Percentiles rank a stretch among this genome's conserved stretches.
phyloP scores from a whole-genome alignment of 129 eudicot genomes.

The Silybum marianum region DNA sequence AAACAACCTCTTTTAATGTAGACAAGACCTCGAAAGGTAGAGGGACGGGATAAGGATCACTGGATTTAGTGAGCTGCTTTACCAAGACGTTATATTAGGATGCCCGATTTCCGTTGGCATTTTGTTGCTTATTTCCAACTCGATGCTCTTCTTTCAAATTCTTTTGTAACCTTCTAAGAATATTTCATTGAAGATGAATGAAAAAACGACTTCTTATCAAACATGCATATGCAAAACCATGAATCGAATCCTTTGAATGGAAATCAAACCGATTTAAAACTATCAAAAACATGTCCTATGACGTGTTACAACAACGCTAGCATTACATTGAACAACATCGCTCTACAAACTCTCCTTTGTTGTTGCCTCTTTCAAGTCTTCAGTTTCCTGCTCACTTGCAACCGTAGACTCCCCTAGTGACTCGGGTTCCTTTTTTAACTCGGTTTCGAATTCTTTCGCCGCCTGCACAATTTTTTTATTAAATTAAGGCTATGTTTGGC shows the following conservation, averaged over 20 bases:
- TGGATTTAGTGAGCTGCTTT: too few relatives aligned
- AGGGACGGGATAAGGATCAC: too few relatives aligned
- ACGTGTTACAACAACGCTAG: constrained; percentile 24
- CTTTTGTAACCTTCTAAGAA: background rate
- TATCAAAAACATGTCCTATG: constrained; percentile 16
- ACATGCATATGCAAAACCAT: constrained; percentile 16
- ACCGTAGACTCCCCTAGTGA: constrained; percentile 39
- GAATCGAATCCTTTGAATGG: background rate
- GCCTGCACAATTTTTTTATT: constrained; percentile 45
- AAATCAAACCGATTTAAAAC: constrained; percentile 7
- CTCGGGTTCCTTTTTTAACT: constrained; percentile 71
- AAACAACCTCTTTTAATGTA: too few relatives aligned
- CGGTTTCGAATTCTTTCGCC: constrained; percentile 79
- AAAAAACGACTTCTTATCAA: constrained; percentile 28
- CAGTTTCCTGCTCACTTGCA: constrained; percentile 39
- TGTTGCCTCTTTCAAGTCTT: constrained; percentile 45
- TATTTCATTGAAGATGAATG: background rate
- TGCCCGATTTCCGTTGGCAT: too few relatives aligned
- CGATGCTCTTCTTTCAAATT: background rate
- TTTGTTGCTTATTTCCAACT: background rate
- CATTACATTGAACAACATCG: background rate
- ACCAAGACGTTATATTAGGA: too few relatives aligned
- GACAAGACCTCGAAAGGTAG: too few relatives aligned
- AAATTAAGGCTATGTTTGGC: too few relatives aligned
- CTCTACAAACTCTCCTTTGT: constrained; percentile 43